Percentiles rank a stretch among this genome's conserved stretches.
Conservation (phyloP, 2,329 filamentous ascomycete genomes). For the Aspergillus ibericus region DNA sequence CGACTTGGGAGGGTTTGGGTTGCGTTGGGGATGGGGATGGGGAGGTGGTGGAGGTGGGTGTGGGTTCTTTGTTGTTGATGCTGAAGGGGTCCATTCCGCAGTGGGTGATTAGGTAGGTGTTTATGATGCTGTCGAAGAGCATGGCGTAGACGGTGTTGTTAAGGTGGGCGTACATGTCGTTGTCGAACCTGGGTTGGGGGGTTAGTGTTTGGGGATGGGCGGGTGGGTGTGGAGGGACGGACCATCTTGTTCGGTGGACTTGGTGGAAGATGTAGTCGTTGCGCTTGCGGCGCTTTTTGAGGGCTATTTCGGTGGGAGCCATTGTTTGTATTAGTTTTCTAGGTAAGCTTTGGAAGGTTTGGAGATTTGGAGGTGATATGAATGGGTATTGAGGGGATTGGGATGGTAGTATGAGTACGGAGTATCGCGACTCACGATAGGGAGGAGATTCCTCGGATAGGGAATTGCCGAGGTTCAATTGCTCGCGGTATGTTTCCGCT, state of each 20-base stretch:
- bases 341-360: no score
- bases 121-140: slow-evolving; percentile 86
- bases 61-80: slow-evolving; percentile 38
- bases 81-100: slow-evolving; percentile 71
- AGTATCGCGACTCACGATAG: not conserved
- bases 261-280: slow-evolving; percentile 75
- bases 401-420: not conserved
- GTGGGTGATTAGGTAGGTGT: slow-evolving; percentile 78
- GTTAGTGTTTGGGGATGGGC: not conserved
- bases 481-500: not conserved
- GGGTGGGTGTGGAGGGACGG: slow-evolving; percentile 10
- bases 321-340: slow-evolving; percentile 18
- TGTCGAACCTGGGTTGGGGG: slow-evolving; percentile 67
- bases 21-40: slow-evolving; percentile 15
- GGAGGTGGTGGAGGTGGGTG: not conserved
- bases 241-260: slow-evolving; percentile 88
- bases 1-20: slow-evolving; percentile 58
- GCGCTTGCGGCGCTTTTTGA: slow-evolving; percentile 62
- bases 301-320: slow-evolving; percentile 33
- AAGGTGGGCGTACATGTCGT: slow-evolving; percentile 93
- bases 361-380: not conserved
- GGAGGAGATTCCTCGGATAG: not conserved
- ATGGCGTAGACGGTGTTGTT: slow-evolving; percentile 88
- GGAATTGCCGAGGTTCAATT: not conserved
- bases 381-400: not conserved